Percentiles rank a stretch among this genome's conserved stretches.
These are phyloP conservation scores for Russula vinacea DNA, from an alignment of 768 basidiomycete species.

Conservation along the genomic window DNA sequence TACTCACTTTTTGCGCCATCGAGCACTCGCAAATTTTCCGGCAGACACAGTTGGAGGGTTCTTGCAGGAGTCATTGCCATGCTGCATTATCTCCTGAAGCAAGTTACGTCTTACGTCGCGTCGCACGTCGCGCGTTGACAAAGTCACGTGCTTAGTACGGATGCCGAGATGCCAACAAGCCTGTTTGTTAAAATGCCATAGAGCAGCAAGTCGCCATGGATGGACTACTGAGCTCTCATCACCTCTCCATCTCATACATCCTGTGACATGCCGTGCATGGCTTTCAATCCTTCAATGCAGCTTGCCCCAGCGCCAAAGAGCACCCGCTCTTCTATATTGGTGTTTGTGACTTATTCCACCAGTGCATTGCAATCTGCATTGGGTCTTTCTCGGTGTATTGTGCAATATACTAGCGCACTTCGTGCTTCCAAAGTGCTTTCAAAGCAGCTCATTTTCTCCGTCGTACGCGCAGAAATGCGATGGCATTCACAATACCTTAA, in stretches of 20 bases:
- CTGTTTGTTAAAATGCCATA: too few species aligned
- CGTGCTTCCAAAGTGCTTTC: constrained; percentile 40
- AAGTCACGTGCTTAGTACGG: too few species aligned
- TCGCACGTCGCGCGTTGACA: too few species aligned
- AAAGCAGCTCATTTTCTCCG: constrained; percentile 57
- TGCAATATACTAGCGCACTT: constrained; percentile 60
- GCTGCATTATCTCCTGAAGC: too few species aligned
- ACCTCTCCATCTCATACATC: constrained; percentile 30
- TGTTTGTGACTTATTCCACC: too few species aligned
- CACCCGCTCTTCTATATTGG: constrained; percentile 72
- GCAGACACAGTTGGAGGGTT: too few species aligned
- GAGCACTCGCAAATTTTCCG: too few species aligned
- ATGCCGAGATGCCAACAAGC: too few species aligned
- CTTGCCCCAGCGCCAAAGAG: constrained; percentile 49
- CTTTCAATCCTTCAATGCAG: constrained; percentile 8
- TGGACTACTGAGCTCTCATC: constrained; percentile 31
- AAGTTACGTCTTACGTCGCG: too few species aligned
- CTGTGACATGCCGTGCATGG: constrained; percentile 27
- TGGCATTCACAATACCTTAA: constrained; percentile 79
- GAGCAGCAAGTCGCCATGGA: constrained; percentile 34
- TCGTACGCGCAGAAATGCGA: constrained; percentile 79
- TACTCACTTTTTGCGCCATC: background rate
- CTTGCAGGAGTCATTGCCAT: too few species aligned
- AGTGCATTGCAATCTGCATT: too few species aligned
- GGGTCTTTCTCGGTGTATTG: constrained; percentile 52